These are phyloP conservation scores for Terfezia boudieri DNA, from an alignment of 495 filamentous ascomycete species.

Conservation along the genomic window DNA sequence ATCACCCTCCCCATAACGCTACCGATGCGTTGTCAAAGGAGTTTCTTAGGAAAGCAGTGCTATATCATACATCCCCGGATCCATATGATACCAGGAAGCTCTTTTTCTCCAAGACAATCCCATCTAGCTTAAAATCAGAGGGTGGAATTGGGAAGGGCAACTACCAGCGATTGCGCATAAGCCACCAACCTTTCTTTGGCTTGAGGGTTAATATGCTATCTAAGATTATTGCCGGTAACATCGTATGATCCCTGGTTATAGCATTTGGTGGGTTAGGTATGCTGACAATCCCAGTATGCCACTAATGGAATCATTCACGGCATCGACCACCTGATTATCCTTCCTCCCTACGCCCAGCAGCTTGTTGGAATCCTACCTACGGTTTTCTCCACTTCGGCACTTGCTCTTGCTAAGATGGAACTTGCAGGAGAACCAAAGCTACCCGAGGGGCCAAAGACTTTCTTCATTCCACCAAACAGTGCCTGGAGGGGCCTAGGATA, in stretches of 20 bases:
- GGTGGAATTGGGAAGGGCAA: constrained; percentile 30
- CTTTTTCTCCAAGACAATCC: constrained; percentile 44
- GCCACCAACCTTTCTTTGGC: constrained; percentile 23
- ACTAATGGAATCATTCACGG: constrained; percentile 67
- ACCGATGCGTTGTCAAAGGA: constrained; percentile 35
- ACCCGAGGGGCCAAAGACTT: constrained; percentile 21
- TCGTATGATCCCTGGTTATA: constrained; percentile 26
- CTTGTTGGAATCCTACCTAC: constrained; percentile 44
- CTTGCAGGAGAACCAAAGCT: constrained; percentile 26
- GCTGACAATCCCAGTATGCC: constrained; percentile 23
- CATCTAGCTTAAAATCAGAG: constrained; percentile 33
- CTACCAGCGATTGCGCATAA: constrained; percentile 45
- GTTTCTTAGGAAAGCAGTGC: constrained; percentile 33
- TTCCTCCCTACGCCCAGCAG: constrained; percentile 38
- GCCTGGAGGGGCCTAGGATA: constrained; percentile 52
- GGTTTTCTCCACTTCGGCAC: constrained; percentile 52
- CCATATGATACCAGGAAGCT: constrained; percentile 37
- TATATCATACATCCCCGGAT: constrained; percentile 48
- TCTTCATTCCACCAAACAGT: constrained; percentile 55
- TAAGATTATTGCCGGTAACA: constrained; percentile 37
- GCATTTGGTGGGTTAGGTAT: not conserved
- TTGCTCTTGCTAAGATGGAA: constrained; percentile 48
- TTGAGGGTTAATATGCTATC: constrained; percentile 51
- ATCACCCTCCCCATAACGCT: constrained; percentile 20
- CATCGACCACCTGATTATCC: constrained; percentile 46